Percentiles rank a stretch among this genome's conserved stretches.
phyloP scores from a whole-genome alignment of 2,329 filamentous ascomycete genomes.

The Aspergillus pseudotamarii region DNA sequence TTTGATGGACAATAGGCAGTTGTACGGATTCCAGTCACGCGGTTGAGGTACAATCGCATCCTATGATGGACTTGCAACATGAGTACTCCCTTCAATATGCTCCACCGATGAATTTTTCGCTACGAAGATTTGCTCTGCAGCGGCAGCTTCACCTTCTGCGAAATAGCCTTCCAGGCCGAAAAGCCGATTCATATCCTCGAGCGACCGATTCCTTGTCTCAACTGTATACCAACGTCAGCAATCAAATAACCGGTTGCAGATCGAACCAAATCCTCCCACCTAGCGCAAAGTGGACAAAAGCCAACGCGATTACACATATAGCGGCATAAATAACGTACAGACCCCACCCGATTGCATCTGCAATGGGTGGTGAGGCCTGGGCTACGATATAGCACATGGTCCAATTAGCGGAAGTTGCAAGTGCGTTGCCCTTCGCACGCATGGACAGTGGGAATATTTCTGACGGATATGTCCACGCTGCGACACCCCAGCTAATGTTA shows the following conservation, averaged over 20 bases:
- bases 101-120: not conserved
- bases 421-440: constrained; percentile 15
- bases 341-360: constrained; percentile 23
- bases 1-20: too few relatives aligned
- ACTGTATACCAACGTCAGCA: constrained; percentile 7
- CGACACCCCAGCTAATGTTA: constrained; percentile 25
- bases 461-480: constrained; percentile 24
- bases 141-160: constrained; percentile 7
- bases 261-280: constrained; percentile 8
- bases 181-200: constrained; percentile 23
- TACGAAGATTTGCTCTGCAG: not conserved
- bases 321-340: constrained; percentile 24
- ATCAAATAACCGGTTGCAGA: not conserved
- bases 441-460: constrained; percentile 22
- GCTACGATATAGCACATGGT: constrained; percentile 22
- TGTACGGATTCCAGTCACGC: too few relatives aligned
- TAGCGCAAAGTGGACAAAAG: constrained; percentile 22
- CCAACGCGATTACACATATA: constrained; percentile 21
- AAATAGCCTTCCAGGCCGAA: constrained; percentile 22
- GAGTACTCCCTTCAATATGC: not conserved
- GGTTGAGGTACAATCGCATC: too few relatives aligned
- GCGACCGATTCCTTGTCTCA: constrained; percentile 17
- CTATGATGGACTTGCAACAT: not conserved
- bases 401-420: constrained; percentile 14
- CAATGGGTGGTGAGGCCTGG: constrained; percentile 17